Evolutionary conservation across 1,139 yeast species (phyloP).

Genomic region (Taphrina populina): DNA sequence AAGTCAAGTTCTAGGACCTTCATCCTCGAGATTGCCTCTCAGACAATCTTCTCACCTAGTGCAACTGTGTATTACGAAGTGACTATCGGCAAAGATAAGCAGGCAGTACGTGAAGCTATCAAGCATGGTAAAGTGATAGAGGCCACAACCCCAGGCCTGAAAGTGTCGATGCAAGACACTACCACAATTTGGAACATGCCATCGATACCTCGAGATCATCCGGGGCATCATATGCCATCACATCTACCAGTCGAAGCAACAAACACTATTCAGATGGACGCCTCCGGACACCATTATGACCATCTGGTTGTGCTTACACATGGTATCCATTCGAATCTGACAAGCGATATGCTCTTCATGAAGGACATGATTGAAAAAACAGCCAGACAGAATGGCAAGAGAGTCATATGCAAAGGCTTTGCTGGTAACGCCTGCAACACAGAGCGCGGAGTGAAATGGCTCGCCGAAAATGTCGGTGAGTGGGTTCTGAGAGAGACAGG

Average conservation of each 20-base stretch:
- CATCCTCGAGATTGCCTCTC: constrained; percentile 74
- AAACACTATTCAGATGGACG: constrained; percentile 71
- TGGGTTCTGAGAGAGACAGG: constrained; percentile 42
- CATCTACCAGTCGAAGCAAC: constrained; percentile 51
- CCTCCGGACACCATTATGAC: constrained; percentile 51
- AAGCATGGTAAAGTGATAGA: constrained; percentile 34
- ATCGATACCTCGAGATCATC: constrained; percentile 34
- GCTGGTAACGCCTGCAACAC: constrained; percentile 85
- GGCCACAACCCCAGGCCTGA: constrained; percentile 29
- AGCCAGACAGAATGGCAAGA: constrained; percentile 53
- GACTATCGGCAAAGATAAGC: constrained; percentile 55
- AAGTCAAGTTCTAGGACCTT: constrained; percentile 5
- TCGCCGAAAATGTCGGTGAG: constrained; percentile 81
- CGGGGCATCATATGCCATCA: constrained; percentile 34
- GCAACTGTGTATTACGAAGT: constrained; percentile 72
- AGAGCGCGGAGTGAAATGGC: constrained; percentile 81
- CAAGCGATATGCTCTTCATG: constrained; percentile 82
- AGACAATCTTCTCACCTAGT: constrained; percentile 70
- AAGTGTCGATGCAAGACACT: constrained; percentile 31
- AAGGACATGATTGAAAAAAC: constrained; percentile 73
- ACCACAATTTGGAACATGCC: constrained; percentile 38
- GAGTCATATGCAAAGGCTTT: constrained; percentile 75
- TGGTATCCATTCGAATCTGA: constrained; percentile 85
- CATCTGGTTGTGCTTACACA: constrained; percentile 82
- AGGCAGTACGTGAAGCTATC: constrained; percentile 38